A percentile compares a stretch with the other conserved stretches of the same genome.
These are phyloP conservation scores for Fraxinus latifolia DNA, from an alignment of 305 asterid genomes.

Conservation along the genomic window DNA sequence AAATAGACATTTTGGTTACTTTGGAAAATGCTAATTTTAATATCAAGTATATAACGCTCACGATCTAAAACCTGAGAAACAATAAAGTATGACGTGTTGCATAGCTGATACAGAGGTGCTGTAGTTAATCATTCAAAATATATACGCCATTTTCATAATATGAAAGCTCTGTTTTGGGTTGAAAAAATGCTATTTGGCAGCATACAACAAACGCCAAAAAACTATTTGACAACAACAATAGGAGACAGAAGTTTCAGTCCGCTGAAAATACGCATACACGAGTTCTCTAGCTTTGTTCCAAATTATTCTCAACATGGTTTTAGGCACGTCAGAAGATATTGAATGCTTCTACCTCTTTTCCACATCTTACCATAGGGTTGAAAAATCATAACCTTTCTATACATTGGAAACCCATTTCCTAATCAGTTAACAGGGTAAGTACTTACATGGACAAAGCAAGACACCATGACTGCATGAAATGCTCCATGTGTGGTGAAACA, in stretches of 20 bases:
- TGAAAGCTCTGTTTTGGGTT: not conserved
- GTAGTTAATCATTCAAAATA: not conserved
- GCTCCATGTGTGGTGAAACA: constrained; percentile 98
- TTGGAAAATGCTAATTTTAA: not conserved
- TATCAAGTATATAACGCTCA: not conserved
- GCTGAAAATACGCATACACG: not conserved
- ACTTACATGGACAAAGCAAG: constrained; percentile 90
- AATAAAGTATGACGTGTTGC: not conserved
- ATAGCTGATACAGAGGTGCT: not conserved
- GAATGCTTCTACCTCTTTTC: constrained; percentile 10
- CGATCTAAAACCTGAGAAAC: not conserved
- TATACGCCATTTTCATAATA: not conserved
- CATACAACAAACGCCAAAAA: not conserved
- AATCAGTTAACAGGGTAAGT: constrained; percentile 1
- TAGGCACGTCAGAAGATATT: not conserved
- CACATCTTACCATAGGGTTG: constrained; percentile 2
- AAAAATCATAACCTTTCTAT: not conserved
- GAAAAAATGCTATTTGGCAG: not conserved
- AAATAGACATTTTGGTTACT: not conserved
- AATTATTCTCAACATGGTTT: not conserved
- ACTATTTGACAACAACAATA: not conserved
- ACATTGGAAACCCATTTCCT: not conserved
- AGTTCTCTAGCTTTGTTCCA: not conserved
- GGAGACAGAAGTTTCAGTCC: not conserved
- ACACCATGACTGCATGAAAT: constrained; percentile 98